Evolutionary conservation across 2,329 filamentous ascomycete genomes (phyloP).

Genomic region (Colletotrichum musicola): DNA sequence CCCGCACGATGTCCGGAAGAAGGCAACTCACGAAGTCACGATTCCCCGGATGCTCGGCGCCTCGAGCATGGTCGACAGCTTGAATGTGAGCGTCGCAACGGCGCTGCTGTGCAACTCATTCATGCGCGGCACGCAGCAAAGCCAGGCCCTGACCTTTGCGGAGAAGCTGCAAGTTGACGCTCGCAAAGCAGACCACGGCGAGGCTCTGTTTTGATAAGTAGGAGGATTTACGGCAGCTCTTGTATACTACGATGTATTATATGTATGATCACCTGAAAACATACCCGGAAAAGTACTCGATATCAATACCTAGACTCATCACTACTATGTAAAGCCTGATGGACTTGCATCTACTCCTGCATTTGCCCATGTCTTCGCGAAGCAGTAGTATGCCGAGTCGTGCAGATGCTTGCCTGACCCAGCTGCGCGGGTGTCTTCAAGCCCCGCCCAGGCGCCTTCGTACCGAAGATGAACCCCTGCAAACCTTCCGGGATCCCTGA

Average conservation of each 20-base stretch:
- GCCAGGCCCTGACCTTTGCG: slow-evolving; percentile 44
- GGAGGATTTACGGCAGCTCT: not conserved
- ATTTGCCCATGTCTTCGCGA: no score
- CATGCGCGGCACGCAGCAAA: slow-evolving; percentile 56
- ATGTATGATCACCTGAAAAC: slow-evolving; percentile 28
- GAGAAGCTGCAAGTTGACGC: slow-evolving; percentile 52
- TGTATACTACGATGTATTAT: slow-evolving; percentile 3
- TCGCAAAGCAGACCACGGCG: slow-evolving; percentile 43
- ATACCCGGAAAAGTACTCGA: not conserved
- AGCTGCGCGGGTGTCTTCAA: not conserved
- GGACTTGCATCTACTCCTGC: no score
- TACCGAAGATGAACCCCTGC: slow-evolving; percentile 19
- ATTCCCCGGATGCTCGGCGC: slow-evolving; percentile 68
- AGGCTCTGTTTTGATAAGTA: slow-evolving; percentile 30
- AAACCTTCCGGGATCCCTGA: slow-evolving; percentile 22
- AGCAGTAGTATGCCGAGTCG: not conserved
- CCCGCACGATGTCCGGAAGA: slow-evolving; percentile 70
- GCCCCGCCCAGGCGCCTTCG: not conserved
- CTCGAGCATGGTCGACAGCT: slow-evolving; percentile 79
- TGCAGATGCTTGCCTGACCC: not conserved
- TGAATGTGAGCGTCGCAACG: slow-evolving; percentile 93
- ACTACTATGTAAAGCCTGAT: not conserved
- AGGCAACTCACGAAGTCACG: slow-evolving; percentile 74
- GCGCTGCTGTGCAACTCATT: slow-evolving; percentile 81
- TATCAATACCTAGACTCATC: not conserved